A percentile compares a stretch with the other conserved stretches of the same genome.
These are phyloP conservation scores for Draba incana DNA, from an alignment of 345 rosid species.

Conservation along the genomic window DNA sequence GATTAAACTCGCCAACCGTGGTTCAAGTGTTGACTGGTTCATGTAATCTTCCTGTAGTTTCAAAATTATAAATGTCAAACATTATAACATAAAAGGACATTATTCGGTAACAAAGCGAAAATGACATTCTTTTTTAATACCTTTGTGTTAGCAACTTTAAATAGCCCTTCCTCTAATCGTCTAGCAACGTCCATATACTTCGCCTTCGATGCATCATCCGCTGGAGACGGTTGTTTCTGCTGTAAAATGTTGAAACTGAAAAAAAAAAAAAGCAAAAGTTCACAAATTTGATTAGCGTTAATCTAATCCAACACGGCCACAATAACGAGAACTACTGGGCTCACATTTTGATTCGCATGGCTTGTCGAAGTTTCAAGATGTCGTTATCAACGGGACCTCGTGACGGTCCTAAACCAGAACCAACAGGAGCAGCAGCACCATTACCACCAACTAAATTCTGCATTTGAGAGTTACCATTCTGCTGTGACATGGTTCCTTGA, in stretches of 20 bases:
- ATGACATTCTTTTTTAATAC: constrained; percentile 39
- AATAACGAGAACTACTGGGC: constrained; percentile 10
- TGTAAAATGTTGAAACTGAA: constrained; percentile 56
- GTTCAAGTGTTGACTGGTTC: constrained; percentile 72
- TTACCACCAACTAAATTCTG: constrained; percentile 57
- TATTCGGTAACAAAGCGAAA: too few relatives aligned
- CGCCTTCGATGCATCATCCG: constrained; percentile 52
- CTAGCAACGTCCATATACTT: constrained; percentile 68
- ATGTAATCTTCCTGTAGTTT: constrained; percentile 76
- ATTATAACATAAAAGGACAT: not conserved
- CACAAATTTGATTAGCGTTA: not conserved
- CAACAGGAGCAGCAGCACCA: constrained; percentile 31
- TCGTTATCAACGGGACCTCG: constrained; percentile 50
- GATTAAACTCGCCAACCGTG: constrained; percentile 60
- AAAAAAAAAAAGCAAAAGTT: constrained; percentile 9
- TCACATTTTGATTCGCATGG: constrained; percentile 65
- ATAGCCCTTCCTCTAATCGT: constrained; percentile 89
- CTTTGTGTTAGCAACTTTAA: constrained; percentile 69
- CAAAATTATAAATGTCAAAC: constrained; percentile 9
- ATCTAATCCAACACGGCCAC: not conserved
- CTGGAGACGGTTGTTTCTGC: constrained; percentile 54
- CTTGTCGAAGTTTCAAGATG: constrained; percentile 49
- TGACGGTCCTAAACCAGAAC: constrained; percentile 44
- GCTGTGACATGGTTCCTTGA: constrained; percentile 70
- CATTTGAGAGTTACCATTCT: constrained; percentile 76